These are phyloP conservation scores for Nymphaea thermarum DNA, from an alignment of 164 flowering plant genomes.

Conservation along the genomic window DNA sequence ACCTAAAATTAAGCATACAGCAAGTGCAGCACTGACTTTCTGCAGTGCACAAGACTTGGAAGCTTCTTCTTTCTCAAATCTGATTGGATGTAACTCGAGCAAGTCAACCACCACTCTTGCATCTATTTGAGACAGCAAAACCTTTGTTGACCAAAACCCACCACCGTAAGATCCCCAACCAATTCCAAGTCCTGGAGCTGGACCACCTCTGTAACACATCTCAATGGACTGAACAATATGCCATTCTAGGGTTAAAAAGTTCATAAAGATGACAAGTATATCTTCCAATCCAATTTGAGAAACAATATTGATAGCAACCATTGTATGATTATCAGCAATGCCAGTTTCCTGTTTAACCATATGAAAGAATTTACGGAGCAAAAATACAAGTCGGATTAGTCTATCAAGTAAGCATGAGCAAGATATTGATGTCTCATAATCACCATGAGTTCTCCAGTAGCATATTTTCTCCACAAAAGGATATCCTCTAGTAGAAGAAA, in stretches of 20 bases:
- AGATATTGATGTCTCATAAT: slow-evolving; percentile 46
- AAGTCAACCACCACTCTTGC: slow-evolving; percentile 38
- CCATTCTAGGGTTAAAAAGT: slow-evolving; percentile 38
- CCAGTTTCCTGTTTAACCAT: slow-evolving; percentile 21
- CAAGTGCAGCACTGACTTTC: slow-evolving; percentile 35
- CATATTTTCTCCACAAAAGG: slow-evolving; percentile 43
- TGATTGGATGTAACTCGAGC: slow-evolving; percentile 29
- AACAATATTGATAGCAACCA: background rate
- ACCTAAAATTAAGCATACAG: slow-evolving; percentile 35
- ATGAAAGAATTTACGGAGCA: slow-evolving; percentile 40
- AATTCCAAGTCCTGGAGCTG: slow-evolving; percentile 83
- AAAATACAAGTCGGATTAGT: slow-evolving; percentile 27
- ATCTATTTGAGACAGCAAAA: slow-evolving; percentile 51
- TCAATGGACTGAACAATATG: slow-evolving; percentile 38
- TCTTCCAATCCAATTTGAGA: slow-evolving; percentile 30
- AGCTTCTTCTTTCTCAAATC: slow-evolving; percentile 8
- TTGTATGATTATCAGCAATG: background rate
- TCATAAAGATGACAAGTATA: slow-evolving; percentile 23
- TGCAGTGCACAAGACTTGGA: slow-evolving; percentile 13
- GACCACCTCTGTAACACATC: slow-evolving; percentile 88
- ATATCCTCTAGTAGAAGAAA: slow-evolving; percentile 9
- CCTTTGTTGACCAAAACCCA: slow-evolving; percentile 71
- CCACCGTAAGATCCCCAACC: slow-evolving; percentile 95
- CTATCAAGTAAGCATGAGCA: slow-evolving; percentile 63
- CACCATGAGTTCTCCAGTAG: slow-evolving; percentile 30